These are phyloP conservation scores for Claviceps africana DNA, from an alignment of 2,329 filamentous ascomycete species.

Conservation along the genomic window DNA sequence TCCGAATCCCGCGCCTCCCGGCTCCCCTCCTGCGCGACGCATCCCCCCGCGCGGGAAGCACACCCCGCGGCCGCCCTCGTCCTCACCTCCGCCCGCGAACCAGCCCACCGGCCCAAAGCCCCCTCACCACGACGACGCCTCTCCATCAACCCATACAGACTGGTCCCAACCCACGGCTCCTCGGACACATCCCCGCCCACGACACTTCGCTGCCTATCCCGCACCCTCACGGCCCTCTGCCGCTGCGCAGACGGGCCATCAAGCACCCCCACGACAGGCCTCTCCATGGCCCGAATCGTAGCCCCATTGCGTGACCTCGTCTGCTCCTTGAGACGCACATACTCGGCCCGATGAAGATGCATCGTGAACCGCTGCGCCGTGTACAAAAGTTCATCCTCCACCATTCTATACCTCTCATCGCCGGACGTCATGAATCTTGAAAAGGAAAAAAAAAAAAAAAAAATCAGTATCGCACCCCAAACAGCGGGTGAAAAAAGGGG, in stretches of 20 bases:
- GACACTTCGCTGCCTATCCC: constrained; percentile 13
- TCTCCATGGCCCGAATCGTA: constrained; percentile 34
- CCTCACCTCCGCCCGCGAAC: neutral
- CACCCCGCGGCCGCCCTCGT: constrained; percentile 8
- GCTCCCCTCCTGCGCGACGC: too few species aligned
- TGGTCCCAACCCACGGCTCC: constrained; percentile 17
- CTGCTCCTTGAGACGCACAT: constrained; percentile 48
- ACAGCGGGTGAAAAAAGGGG: too few species aligned
- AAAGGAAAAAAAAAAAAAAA: too few species aligned
- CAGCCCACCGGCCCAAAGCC: constrained; percentile 15
- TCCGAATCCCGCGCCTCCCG: too few species aligned
- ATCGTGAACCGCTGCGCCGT: constrained; percentile 57
- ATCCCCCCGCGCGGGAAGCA: constrained; percentile 2
- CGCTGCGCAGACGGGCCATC: constrained; percentile 12
- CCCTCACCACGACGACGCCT: constrained; percentile 16
- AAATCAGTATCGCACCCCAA: too few species aligned
- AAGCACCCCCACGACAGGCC: constrained; percentile 29
- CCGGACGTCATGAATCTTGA: constrained; percentile 51
- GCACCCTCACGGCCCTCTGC: constrained; percentile 10
- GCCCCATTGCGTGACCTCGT: constrained; percentile 41
- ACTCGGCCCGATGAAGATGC: constrained; percentile 66
- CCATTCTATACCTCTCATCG: constrained; percentile 71
- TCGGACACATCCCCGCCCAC: constrained; percentile 6
- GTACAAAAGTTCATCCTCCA: constrained; percentile 63
- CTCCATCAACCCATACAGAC: constrained; percentile 30